phyloP scores from a whole-genome alignment of 108 stramenopile species.

The Skeletonema costatum region DNA sequence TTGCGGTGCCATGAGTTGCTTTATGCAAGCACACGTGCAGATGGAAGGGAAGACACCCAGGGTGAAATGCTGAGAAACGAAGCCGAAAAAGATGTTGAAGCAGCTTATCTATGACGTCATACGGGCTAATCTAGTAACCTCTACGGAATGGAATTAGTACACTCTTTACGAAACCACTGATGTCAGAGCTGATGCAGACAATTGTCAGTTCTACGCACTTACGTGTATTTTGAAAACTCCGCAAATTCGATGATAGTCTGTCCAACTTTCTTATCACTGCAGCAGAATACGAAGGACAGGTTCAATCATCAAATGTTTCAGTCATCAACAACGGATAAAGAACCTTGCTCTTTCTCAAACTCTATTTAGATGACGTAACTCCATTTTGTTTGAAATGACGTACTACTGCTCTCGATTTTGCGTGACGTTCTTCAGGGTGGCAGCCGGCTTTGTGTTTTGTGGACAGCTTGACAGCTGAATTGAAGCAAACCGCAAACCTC shows the following conservation, averaged over 20 bases:
- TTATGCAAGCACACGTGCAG: background rate
- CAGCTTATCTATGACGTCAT: background rate
- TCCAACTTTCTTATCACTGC: background rate
- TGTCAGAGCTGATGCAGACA: background rate
- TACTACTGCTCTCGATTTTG: no score
- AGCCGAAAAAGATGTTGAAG: background rate
- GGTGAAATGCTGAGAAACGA: background rate
- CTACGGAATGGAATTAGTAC: background rate
- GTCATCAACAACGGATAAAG: no score
- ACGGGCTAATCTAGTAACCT: background rate
- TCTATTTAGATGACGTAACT: no score
- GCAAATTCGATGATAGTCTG: background rate
- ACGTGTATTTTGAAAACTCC: background rate
- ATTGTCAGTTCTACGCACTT: background rate
- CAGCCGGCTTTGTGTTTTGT: no score
- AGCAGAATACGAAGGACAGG: background rate
- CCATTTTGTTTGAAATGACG: no score
- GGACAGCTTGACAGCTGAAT: no score
- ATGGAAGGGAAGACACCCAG: background rate
- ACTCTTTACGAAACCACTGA: background rate
- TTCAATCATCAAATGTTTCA: no score
- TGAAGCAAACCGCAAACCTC: no score
- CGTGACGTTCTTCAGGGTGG: no score
- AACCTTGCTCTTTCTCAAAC: background rate
- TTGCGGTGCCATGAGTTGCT: background rate